Evolutionary conservation across 495 filamentous ascomycete species (phyloP).

Genomic region (Xylaria curta): DNA sequence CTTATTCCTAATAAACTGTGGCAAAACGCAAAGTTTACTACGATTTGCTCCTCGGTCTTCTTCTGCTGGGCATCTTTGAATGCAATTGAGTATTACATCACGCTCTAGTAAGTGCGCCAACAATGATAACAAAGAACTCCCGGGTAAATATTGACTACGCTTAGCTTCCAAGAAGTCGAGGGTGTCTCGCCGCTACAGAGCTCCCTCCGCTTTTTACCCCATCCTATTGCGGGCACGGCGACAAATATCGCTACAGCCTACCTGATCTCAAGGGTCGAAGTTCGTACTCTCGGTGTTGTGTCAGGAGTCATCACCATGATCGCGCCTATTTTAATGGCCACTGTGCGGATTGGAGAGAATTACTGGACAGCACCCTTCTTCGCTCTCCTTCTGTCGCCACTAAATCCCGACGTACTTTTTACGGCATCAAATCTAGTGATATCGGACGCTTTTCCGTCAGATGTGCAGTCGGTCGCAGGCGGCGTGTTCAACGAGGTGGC

Average conservation of each 20-base stretch:
- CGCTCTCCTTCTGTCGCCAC: constrained; percentile 56
- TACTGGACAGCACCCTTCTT: constrained; percentile 66
- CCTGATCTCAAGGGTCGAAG: not conserved
- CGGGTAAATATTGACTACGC: not conserved
- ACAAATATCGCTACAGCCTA: not conserved
- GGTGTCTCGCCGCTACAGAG: not conserved
- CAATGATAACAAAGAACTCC: not conserved
- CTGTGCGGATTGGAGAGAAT: constrained; percentile 44
- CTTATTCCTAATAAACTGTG: constrained; percentile 62
- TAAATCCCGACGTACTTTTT: constrained; percentile 63
- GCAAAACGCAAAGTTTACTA: constrained; percentile 55
- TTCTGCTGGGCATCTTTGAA: constrained; percentile 58
- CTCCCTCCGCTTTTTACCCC: constrained; percentile 53
- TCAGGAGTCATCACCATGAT: constrained; percentile 46
- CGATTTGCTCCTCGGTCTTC: constrained; percentile 58
- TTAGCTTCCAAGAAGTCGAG: constrained; percentile 55
- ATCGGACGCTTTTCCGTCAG: constrained; percentile 59
- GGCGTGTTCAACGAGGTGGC: constrained; percentile 67
- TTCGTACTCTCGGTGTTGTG: not conserved
- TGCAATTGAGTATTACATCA: constrained; percentile 55
- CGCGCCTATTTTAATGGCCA: constrained; percentile 58
- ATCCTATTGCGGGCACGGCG: constrained; percentile 48
- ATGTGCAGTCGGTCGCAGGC: constrained; percentile 66
- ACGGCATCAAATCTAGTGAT: constrained; percentile 68
- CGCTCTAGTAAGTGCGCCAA: constrained; percentile 45